A percentile compares a stretch with the other conserved stretches of the same genome.
Conservation (phyloP, 78 protist genomes). For the Guillardia theta region DNA sequence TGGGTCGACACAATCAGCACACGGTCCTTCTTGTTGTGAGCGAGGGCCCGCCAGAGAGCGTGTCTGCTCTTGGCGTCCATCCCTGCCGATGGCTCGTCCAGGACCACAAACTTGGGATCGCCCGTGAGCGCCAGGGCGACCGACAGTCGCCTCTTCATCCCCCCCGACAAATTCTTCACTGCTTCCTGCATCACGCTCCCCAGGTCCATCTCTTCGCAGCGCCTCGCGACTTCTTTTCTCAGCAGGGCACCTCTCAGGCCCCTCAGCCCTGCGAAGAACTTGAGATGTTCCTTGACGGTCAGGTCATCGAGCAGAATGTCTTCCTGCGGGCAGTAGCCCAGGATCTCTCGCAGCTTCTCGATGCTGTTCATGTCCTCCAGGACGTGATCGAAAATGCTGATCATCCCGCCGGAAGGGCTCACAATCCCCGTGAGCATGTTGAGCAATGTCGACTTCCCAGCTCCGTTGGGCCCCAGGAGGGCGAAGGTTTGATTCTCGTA, state of each 20-base stretch:
- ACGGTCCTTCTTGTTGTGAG: neutral
- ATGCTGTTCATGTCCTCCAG: neutral
- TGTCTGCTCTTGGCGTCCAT: slow-evolving; percentile 41
- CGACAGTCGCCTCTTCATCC: slow-evolving; percentile 85
- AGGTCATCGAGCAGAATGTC: slow-evolving; percentile 17
- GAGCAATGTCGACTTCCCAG: slow-evolving; percentile 84
- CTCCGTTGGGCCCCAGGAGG: slow-evolving; percentile 81
- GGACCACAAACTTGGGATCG: slow-evolving; percentile 46
- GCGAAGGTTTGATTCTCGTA: neutral
- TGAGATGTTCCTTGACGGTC: neutral
- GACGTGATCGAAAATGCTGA: neutral
- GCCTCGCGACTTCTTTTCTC: neutral
- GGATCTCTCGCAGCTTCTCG: neutral
- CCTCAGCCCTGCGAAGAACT: neutral
- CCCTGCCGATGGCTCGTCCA: neutral
- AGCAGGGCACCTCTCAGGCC: neutral
- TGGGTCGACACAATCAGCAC: slow-evolving; percentile 77
- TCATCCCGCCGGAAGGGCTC: slow-evolving; percentile 42
- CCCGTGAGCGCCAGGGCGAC: slow-evolving; percentile 81
- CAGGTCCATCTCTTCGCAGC: neutral
- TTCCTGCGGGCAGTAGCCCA: slow-evolving; percentile 4
- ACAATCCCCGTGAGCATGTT: slow-evolving; percentile 65
- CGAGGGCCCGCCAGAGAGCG: slow-evolving; percentile 47
- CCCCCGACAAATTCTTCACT: slow-evolving; percentile 66
- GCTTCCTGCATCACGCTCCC: neutral